A percentile compares a stretch with the other conserved stretches of the same genome.
phyloP scores from a whole-genome alignment of 352 stramenopile species.

The Phytophthora ohioensis region DNA sequence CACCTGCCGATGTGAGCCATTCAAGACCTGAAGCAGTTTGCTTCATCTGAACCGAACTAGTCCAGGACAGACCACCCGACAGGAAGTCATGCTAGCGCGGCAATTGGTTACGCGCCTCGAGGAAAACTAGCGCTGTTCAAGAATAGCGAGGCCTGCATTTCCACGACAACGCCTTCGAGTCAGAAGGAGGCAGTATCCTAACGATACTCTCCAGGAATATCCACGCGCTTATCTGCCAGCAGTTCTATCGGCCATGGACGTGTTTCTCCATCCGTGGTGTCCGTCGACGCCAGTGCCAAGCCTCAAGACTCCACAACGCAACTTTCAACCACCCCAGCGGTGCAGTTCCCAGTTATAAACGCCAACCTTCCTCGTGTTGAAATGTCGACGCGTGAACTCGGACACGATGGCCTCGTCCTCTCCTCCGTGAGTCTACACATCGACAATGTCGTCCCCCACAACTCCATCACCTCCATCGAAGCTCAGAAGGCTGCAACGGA shows the following conservation, averaged over 20 bases:
- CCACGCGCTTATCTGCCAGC: constrained; percentile 6
- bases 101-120: constrained; percentile 17
- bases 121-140: constrained; percentile 5
- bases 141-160: constrained; percentile 22
- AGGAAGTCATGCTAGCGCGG: constrained; percentile 14
- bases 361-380: background rate
- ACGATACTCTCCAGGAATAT: constrained; percentile 36
- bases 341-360: background rate
- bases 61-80: background rate
- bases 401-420: constrained; percentile 42
- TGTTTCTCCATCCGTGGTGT: constrained; percentile 5
- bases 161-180: constrained; percentile 16
- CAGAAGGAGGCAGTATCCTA: constrained; percentile 25
- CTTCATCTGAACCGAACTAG: constrained; percentile 15
- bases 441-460: constrained; percentile 53
- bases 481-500: constrained; percentile 35
- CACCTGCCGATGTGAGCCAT: too few species aligned
- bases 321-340: constrained; percentile 7
- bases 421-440: constrained; percentile 65
- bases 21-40: too few species aligned
- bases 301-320: constrained; percentile 19
- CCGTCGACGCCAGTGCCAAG: background rate
- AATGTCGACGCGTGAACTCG: constrained; percentile 29
- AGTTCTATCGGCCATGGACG: background rate
- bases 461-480: constrained; percentile 47